A percentile compares a stretch with the other conserved stretches of the same genome.
Evolutionary conservation across 129 eudicot species (phyloP).

Genomic region (Saussurea involucrata): DNA sequence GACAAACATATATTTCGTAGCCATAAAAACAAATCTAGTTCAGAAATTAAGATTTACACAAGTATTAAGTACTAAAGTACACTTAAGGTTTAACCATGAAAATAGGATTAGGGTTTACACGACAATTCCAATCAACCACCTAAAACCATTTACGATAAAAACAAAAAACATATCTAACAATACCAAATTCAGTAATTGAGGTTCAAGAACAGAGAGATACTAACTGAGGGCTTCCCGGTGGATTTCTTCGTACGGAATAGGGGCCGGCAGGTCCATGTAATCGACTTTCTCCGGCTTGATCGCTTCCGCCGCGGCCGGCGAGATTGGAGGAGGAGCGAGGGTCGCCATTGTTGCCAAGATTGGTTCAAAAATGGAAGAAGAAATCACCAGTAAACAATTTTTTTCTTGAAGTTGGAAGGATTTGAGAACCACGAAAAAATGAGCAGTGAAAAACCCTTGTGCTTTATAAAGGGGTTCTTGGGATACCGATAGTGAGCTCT

Average conservation of each 20-base stretch:
- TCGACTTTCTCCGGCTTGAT: conserved; percentile 50
- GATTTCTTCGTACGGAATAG: conserved; percentile 85
- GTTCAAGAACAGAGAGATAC: conserved; percentile 14
- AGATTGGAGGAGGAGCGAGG: conserved; percentile 36
- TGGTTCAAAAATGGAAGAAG: background rate
- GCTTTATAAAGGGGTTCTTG: background rate
- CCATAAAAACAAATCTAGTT: background rate
- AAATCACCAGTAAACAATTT: background rate
- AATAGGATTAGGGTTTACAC: conserved; percentile 2
- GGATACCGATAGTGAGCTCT: background rate
- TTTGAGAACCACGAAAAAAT: background rate
- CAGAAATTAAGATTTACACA: background rate
- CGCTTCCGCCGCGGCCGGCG: conserved; percentile 36
- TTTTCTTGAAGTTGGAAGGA: conserved; percentile 2
- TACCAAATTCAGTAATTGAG: background rate
- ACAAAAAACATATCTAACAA: background rate
- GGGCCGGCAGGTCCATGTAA: conserved; percentile 74
- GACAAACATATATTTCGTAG: background rate
- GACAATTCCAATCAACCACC: background rate
- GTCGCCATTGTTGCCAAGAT: conserved; percentile 45
- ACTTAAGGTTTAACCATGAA: conserved; percentile 6
- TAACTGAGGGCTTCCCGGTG: conserved; percentile 84
- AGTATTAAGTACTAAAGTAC: background rate
- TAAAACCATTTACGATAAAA: background rate
- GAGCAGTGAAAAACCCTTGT: background rate